Evolutionary conservation across 73 alveolate genomes (phyloP).

Genomic region (Paramecium sexaurelia): DNA sequence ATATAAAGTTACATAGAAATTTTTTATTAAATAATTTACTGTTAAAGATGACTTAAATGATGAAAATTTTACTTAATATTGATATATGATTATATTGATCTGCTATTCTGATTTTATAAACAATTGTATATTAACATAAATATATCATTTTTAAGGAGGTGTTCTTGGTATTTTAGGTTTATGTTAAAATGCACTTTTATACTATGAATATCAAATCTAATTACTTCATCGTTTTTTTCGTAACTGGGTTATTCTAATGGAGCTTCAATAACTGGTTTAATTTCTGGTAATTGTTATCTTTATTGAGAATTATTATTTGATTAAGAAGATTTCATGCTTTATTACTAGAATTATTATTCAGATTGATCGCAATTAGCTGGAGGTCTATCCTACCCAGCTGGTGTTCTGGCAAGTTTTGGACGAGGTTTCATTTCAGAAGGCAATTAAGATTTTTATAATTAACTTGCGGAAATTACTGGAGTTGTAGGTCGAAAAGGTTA

Average conservation of each 20-base stretch:
- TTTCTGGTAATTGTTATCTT: neutral
- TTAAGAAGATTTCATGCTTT: neutral
- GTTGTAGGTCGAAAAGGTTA: conserved; percentile 73
- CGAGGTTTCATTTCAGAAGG: conserved; percentile 84
- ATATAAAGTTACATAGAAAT: neutral
- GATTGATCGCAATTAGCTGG: conserved; percentile 31
- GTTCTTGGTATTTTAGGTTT: conserved; percentile 83
- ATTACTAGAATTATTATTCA: neutral
- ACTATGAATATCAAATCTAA: neutral
- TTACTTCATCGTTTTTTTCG: conserved; percentile 48
- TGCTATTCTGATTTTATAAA: conserved; percentile 20
- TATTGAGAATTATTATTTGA: conserved; percentile 6
- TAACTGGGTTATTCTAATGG: conserved; percentile 48
- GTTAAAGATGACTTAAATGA: neutral
- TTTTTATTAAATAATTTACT: neutral
- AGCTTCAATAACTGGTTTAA: conserved; percentile 40
- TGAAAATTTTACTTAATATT: neutral
- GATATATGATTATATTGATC: neutral
- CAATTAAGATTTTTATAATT: conserved; percentile 43
- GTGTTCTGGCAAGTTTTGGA: conserved; percentile 87
- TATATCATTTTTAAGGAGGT: conserved; percentile 72
- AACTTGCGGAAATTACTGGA: conserved; percentile 50
- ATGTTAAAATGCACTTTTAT: conserved; percentile 71
- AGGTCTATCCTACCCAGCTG: conserved; percentile 71
- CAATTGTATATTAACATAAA: neutral